Percentiles rank a stretch among this genome's conserved stretches.
phyloP scores from a whole-genome alignment of 257 asterid genomes.

The Solanum neorickii region DNA sequence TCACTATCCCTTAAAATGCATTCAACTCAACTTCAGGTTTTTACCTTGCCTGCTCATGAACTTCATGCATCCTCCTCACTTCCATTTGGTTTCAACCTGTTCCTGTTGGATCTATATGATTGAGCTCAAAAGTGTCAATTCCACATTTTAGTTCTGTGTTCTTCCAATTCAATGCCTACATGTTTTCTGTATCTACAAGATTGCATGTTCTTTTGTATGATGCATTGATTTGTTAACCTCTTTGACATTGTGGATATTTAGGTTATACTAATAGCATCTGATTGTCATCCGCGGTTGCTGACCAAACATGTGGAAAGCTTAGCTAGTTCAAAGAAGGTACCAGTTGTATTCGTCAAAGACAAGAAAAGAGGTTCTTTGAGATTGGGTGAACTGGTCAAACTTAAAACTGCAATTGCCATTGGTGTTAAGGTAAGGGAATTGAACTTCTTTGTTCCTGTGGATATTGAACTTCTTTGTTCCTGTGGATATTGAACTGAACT shows the following conservation, averaged over 20 bases:
- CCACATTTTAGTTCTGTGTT: neutral
- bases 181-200: neutral
- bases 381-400: constrained; percentile 68
- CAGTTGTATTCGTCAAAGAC: constrained; percentile 54
- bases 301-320: constrained; percentile 62
- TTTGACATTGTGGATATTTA: neutral
- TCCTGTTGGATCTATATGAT: neutral
- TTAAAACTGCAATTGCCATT: constrained; percentile 72
- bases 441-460: neutral
- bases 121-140: neutral
- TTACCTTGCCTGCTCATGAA: neutral
- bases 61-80: neutral
- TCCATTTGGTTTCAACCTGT: neutral
- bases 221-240: neutral
- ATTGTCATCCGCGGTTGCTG: constrained; percentile 78
- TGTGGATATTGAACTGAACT: neutral
- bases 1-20: constrained; percentile 10
- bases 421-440: constrained; percentile 55
- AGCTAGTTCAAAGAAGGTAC: constrained; percentile 66
- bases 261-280: constrained; percentile 72
- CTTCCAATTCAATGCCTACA: neutral
- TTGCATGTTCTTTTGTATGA: neutral
- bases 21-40: constrained; percentile 50
- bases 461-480: neutral
- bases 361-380: constrained; percentile 58